Evolutionary conservation across 495 filamentous ascomycete species (phyloP), one percentile per base, ranked within the genome.

Genomic region (Lophiotrema nucula): DNA sequence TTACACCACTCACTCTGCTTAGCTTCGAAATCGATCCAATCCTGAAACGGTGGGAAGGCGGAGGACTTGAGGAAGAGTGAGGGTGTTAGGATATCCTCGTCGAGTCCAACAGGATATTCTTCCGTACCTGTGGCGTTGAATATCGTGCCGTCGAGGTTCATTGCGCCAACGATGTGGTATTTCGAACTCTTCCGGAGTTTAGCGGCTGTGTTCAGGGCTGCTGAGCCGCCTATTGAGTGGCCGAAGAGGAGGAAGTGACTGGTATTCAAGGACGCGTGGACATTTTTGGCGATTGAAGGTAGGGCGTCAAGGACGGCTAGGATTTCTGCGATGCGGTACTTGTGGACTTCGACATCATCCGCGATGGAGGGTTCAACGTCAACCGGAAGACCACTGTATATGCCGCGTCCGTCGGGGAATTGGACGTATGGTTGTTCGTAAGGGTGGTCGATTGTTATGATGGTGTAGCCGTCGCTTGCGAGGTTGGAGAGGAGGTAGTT

Each of bases 161-260:
- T 45, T 1, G 77, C 80, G 1, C 70, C 79, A 0, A 55, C 38
- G 44, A 83, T 16, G 25, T 10, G 2, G 2, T 16, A 38, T 4
- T 10, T 21, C 3, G 39, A 33, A 24, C 19, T 39, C 4, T 55
- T 33, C 0, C 72, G 69, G 16, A 54, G 46, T 5, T 58, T 47
- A 2, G 67, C 42, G 62, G 77, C 67, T 3, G 72, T 64, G 15
- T 67, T 53, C 1, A 77, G 73, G 1, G 79, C 63, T 5, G 79
- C 65, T 1, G 74, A 73, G n/a, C 79, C 81, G 24, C 81, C 79
- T 4, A 83, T 60, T 0, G 81, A 82, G 49, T 82, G 79, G 0
- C 81, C 80, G 19, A 51, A 45, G 24, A 44, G 18, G 12, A 38
- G 35, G 24, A 52, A 52, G 26, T 58, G 55, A 23, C 49, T 47